Conservation (phyloP, 495 filamentous ascomycete species). For the Thermochaetoides thermophila region DNA sequence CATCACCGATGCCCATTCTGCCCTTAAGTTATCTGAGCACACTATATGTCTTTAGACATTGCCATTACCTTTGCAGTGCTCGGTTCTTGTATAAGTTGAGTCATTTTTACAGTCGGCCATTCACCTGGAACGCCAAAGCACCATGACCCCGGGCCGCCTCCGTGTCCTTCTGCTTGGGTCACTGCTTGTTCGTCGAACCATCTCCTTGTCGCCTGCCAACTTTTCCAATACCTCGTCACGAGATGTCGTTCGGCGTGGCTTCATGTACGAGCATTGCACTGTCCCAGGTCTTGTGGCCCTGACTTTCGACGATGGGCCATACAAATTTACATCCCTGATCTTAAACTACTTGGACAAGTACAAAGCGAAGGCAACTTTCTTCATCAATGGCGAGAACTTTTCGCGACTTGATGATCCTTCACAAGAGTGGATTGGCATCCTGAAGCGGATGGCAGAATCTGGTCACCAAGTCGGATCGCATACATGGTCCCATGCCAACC, state of each 20-base stretch:
- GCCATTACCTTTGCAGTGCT: no score
- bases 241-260: constrained; percentile 12
- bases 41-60: no score
- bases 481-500: constrained; percentile 26
- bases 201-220: no score
- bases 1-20: no score
- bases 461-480: constrained; percentile 23
- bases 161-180: no score
- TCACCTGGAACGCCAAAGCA: no score
- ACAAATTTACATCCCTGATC: constrained; percentile 16
- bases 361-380: constrained; percentile 52
- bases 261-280: constrained; percentile 43
- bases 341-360: constrained; percentile 26
- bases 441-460: constrained; percentile 16
- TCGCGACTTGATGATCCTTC: constrained; percentile 35
- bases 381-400: constrained; percentile 54
- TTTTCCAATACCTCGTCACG: no score
- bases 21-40: no score
- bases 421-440: constrained; percentile 16
- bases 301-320: constrained; percentile 34
- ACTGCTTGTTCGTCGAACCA: no score
- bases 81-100: no score
- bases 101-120: no score
- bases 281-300: constrained; percentile 28
- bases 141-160: no score